A percentile compares a stretch with the other conserved stretches of the same genome.
Evolutionary conservation across 495 filamentous ascomycete genomes (phyloP).

Genomic region (Chaetomium tenue): DNA sequence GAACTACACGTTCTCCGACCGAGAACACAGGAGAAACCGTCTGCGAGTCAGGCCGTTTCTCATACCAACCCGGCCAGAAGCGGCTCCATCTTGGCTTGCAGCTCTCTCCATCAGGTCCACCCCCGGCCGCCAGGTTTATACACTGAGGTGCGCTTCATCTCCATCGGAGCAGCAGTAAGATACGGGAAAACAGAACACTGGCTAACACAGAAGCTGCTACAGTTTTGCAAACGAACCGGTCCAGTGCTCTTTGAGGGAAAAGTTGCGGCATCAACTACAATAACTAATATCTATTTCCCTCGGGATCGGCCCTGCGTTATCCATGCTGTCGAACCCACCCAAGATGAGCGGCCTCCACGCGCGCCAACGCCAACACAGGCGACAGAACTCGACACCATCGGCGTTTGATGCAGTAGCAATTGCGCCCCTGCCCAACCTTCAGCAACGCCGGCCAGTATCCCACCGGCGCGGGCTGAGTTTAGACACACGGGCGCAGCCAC

Average conservation of each 20-base stretch:
- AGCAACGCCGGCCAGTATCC: constrained; percentile 46
- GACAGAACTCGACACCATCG: constrained; percentile 83
- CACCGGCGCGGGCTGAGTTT: constrained; percentile 80
- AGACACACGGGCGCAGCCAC: constrained; percentile 61
- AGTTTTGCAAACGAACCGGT: constrained; percentile 56
- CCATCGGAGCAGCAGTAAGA: not conserved
- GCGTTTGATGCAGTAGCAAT: constrained; percentile 68
- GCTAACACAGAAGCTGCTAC: constrained; percentile 25
- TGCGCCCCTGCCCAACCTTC: constrained; percentile 56
- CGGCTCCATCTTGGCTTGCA: constrained; percentile 10
- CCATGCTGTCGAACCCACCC: constrained; percentile 72
- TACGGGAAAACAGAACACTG: not conserved
- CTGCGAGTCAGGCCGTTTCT: constrained; percentile 1
- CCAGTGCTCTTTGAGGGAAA: constrained; percentile 41
- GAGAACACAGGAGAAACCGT: not conserved
- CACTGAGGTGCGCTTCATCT: constrained; percentile 59
- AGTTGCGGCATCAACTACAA: constrained; percentile 47
- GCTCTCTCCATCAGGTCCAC: constrained; percentile 8
- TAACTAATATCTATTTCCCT: constrained; percentile 35
- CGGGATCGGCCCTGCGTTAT: constrained; percentile 61
- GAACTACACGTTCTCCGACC: not conserved
- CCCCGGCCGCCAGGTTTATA: constrained; percentile 69
- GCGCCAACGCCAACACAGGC: constrained; percentile 74
- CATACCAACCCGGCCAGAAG: constrained; percentile 20
- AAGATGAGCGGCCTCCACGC: constrained; percentile 59